A percentile compares a stretch with the other conserved stretches of the same genome.
Conservation (phyloP, 257 asterid species). For the Petrea volubilis region DNA sequence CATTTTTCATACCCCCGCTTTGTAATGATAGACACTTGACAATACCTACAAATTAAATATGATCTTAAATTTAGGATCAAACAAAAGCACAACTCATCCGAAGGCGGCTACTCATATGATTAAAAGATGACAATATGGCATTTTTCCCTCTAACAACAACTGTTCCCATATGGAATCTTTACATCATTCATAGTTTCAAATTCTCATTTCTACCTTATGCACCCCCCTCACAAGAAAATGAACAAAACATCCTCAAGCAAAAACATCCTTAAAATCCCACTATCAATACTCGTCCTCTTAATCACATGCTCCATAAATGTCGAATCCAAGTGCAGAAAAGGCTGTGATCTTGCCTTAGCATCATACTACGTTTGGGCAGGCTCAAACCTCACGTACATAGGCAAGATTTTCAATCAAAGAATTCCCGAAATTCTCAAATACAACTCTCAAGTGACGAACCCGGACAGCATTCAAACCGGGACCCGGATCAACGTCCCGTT, state of each 20-base stretch:
- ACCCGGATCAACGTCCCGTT: slow-evolving; percentile 63
- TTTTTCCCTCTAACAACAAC: slow-evolving; percentile 20
- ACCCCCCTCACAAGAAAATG: slow-evolving; percentile 27
- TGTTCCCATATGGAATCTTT: slow-evolving; percentile 32
- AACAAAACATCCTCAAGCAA: slow-evolving; percentile 20
- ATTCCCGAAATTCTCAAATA: slow-evolving; percentile 40
- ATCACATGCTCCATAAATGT: slow-evolving; percentile 14
- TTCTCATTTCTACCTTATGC: not conserved
- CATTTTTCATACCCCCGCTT: too few species aligned
- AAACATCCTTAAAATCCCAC: not conserved
- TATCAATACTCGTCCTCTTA: slow-evolving; percentile 14
- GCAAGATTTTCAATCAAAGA: slow-evolving; percentile 42
- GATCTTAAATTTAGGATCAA: not conserved
- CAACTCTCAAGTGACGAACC: slow-evolving; percentile 43
- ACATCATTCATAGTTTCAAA: slow-evolving; percentile 21
- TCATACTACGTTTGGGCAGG: slow-evolving; percentile 66
- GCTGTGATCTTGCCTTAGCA: slow-evolving; percentile 69
- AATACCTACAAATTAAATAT: not conserved
- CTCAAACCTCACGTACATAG: slow-evolving; percentile 60
- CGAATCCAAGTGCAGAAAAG: slow-evolving; percentile 59
- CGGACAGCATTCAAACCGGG: slow-evolving; percentile 41
- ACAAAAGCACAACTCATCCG: slow-evolving; percentile 11
- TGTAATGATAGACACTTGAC: not conserved
- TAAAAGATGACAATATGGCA: slow-evolving; percentile 41
- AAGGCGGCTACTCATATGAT: slow-evolving; percentile 26